Conservation (phyloP, 192 early-diverging fungal genomes). For the Linderina pennispora region DNA sequence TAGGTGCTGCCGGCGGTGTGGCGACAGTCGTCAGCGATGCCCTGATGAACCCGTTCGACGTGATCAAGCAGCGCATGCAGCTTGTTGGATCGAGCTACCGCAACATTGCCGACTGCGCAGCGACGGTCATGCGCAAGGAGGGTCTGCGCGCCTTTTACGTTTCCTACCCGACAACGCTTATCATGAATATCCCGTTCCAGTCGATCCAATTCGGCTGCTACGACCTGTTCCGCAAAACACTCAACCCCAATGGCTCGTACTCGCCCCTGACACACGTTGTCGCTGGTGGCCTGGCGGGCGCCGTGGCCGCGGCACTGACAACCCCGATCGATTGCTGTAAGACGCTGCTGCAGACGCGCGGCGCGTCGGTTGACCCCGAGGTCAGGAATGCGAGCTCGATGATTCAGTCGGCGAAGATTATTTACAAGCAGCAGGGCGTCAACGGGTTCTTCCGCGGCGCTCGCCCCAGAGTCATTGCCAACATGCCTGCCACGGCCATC, state of each 20-base stretch:
- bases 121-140: conserved; percentile 62
- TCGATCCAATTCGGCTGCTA: conserved; percentile 90
- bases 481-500: conserved; percentile 92
- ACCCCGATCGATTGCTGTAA: conserved; percentile 96
- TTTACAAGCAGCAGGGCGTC: conserved; percentile 70
- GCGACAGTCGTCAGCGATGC: conserved; percentile 86
- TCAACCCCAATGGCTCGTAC: conserved; percentile 78
- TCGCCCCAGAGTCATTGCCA: conserved; percentile 78
- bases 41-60: conserved; percentile 97
- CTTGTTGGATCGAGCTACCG: conserved; percentile 65
- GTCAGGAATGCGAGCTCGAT: conserved; percentile 71
- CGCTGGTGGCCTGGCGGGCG: conserved; percentile 86
- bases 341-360: conserved; percentile 91
- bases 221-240: conserved; percentile 74
- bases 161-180: conserved; percentile 88
- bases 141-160: conserved; percentile 86
- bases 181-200: conserved; percentile 95
- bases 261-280: conserved; percentile 82
- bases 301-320: conserved; percentile 77
- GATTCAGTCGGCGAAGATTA: conserved; percentile 60
- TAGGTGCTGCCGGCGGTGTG: conserved; percentile 77
- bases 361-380: conserved; percentile 61
- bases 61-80: conserved; percentile 97
- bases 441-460: conserved; percentile 73
- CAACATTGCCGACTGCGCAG: conserved; percentile 65